A percentile compares a stretch with the other conserved stretches of the same genome.
Evolutionary conservation across 768 basidiomycete genomes (phyloP).

Genomic region (Suillus subluteus): DNA sequence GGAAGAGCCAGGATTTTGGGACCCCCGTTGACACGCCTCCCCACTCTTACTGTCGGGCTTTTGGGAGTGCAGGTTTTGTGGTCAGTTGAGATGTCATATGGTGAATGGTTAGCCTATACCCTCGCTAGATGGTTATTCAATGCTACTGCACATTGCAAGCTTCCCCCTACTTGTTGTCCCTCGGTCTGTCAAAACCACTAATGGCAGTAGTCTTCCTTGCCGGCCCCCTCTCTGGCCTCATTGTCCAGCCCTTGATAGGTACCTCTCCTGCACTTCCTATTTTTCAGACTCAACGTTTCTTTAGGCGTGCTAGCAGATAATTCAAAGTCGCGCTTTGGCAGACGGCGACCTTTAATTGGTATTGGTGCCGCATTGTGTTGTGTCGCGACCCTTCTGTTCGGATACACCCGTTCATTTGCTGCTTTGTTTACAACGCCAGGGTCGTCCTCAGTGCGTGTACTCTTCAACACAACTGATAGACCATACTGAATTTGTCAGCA

Average conservation of each 20-base stretch:
- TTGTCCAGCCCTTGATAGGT: constrained; percentile 92
- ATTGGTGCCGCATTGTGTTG: constrained; percentile 67
- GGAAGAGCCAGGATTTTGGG: constrained; percentile 67
- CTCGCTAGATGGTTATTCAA: neutral
- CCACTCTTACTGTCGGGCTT: constrained; percentile 75
- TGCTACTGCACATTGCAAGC: constrained; percentile 38
- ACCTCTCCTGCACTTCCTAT: constrained; percentile 10
- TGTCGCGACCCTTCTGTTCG: constrained; percentile 77
- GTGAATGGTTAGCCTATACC: constrained; percentile 51
- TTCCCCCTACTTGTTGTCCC: constrained; percentile 88
- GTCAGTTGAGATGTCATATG: constrained; percentile 96
- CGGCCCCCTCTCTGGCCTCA: constrained; percentile 85
- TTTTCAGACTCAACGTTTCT: neutral
- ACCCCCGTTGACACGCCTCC: constrained; percentile 67
- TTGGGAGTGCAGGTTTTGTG: constrained; percentile 89
- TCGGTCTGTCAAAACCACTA: constrained; percentile 83
- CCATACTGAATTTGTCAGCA: constrained; percentile 44
- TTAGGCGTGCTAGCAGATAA: constrained; percentile 76
- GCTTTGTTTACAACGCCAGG: constrained; percentile 41
- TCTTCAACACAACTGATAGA: neutral
- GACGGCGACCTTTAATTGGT: constrained; percentile 87
- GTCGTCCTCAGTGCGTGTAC: constrained; percentile 37
- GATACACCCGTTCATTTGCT: constrained; percentile 77
- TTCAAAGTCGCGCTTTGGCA: constrained; percentile 80
- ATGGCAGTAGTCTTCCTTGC: constrained; percentile 94